Evolutionary conservation across 495 filamentous ascomycete genomes (phyloP), one percentile per base, ranked within the genome.

Genomic region (Cladorrhinum samala): DNA sequence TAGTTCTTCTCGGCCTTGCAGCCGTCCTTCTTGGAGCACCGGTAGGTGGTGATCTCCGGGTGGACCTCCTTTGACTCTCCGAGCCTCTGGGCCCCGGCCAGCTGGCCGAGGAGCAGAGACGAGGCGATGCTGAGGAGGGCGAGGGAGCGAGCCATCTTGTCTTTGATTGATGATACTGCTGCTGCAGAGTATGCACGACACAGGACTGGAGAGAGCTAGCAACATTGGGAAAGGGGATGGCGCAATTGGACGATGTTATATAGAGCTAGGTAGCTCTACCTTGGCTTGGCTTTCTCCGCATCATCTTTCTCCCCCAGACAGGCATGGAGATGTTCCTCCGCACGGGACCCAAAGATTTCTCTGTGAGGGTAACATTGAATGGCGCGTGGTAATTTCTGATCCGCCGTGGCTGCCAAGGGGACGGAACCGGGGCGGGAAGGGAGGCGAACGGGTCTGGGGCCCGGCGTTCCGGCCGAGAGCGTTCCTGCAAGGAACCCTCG

Each of bases 1-100:
- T 73, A 77, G 45, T 77, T 81, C 21, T 66, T 55, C 46, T 72
- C 63, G 30, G 70, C 67, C 21, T 73, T 73, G 69, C 83, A 87
- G 43, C 73, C 78, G 30, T 69, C 76, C 24, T 56, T 54, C 27
- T 59, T 66, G 11, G 75, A 73, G 65, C 83, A 88, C 43, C 72
- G 77, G 54, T 74, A 67, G 67, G 78, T 83, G 52, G 72, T 76
- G 56, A 88, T 53, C 41, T 71, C 63, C 16, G 84, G 84, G 52
- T 87, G 83, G 4, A 65, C 62, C 49, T 69, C 66, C 42, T 46
- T 43, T 13, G 39, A 24, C 19, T 52, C 50, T 45, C 64, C 64
- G 33, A 56, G 60, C 41, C 49, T 50, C 42, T 67, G 64, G 23
- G 53, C 63, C 11, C 27, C 48, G 36, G 46, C 61, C 19, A 52